A percentile compares a stretch with the other conserved stretches of the same genome.
Evolutionary conservation across 2,329 filamentous ascomycete species (phyloP).

Genomic region (Neopestalotiopsis sp.): DNA sequence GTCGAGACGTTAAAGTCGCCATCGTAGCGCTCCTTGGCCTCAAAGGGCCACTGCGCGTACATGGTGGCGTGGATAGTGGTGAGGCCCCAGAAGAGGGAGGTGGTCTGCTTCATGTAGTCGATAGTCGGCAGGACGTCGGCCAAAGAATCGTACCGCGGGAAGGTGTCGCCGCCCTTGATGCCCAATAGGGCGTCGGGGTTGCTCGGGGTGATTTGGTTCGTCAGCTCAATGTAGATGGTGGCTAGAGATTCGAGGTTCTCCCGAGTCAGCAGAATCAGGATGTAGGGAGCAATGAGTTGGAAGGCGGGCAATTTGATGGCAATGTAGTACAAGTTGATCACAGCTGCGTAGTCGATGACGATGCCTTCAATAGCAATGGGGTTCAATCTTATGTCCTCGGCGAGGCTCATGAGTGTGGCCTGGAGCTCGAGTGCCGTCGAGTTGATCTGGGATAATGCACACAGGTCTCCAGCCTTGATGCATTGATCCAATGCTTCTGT

Average conservation of each 20-base stretch:
- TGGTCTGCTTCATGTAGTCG: slow-evolving; percentile 21
- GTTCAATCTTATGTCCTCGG: slow-evolving; percentile 33
- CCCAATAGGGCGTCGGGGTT: not conserved
- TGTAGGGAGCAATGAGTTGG: not conserved
- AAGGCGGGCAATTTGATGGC: not conserved
- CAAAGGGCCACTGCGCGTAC: slow-evolving; percentile 35
- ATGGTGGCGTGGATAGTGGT: slow-evolving; percentile 21
- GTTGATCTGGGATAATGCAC: slow-evolving; percentile 33
- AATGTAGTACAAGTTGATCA: slow-evolving; percentile 18
- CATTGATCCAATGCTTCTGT: slow-evolving; percentile 34
- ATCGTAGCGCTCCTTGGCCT: slow-evolving; percentile 30
- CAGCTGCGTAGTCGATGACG: slow-evolving; percentile 33
- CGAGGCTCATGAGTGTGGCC: slow-evolving; percentile 39
- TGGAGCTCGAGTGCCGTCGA: slow-evolving; percentile 44
- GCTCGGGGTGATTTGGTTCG: not conserved
- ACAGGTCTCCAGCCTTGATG: slow-evolving; percentile 29
- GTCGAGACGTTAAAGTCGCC: slow-evolving; percentile 30
- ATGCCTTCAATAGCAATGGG: slow-evolving; percentile 29
- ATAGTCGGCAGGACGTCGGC: slow-evolving; percentile 18
- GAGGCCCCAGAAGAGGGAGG: slow-evolving; percentile 24
- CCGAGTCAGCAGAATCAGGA: not conserved
- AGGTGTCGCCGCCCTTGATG: slow-evolving; percentile 24
- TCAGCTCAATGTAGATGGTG: not conserved
- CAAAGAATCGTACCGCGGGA: slow-evolving; percentile 8
- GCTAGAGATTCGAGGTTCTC: not conserved